Base-by-base conservation (phyloP, 2,329 filamentous ascomycete species). In the Trichoderma semiorbis region DNA sequence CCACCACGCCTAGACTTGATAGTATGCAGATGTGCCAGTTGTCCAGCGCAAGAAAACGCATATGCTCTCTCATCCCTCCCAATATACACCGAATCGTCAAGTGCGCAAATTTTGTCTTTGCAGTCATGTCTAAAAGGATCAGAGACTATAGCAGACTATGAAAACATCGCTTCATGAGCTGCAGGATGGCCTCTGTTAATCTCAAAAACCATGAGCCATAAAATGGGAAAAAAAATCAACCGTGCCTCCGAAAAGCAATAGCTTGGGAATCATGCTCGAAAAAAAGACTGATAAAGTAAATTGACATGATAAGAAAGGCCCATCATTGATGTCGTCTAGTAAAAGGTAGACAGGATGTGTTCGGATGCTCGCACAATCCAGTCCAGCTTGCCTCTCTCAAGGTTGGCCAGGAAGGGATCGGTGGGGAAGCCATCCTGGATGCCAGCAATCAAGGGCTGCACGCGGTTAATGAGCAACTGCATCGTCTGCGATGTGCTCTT, bases 401-500 rank as follows among this genome's bases (percentile, higher is more conserved):
- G 75, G 65, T 79, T 81, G 70, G 77, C 78, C 63, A 83, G 75
- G 80, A 81, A 83, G 10, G 81, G 81, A 57, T 83, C 81, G 2
- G 80, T 81, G 1, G 81, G 80, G 75, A 80, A 83, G 18, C 78
- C 79, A 28, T 80, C 80, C 66, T 78, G 77, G 57, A 81, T 81
- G 6, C 76, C 76, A 5, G 76, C 77, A 30, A 83, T 75, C 24
- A 83, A 76, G 26, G 81, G 79, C 55, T 78, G 77, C 34, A 83
- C 73, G 16, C 80, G 79, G 50, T 75, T 77, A 71, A 83, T 78
- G 7, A 83, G 78, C 34, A 83, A 77, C 58, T 82, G 77, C 77
- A 83, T 81, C 28, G 81, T 83, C 75, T 81, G 80, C 47, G 80
- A 78, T 2, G 80, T 80, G 75, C 81, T 83, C 76, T 79, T 78